Base-by-base conservation (phyloP, 805 yeast genomes). In the Metschnikowia anglica region DNA sequence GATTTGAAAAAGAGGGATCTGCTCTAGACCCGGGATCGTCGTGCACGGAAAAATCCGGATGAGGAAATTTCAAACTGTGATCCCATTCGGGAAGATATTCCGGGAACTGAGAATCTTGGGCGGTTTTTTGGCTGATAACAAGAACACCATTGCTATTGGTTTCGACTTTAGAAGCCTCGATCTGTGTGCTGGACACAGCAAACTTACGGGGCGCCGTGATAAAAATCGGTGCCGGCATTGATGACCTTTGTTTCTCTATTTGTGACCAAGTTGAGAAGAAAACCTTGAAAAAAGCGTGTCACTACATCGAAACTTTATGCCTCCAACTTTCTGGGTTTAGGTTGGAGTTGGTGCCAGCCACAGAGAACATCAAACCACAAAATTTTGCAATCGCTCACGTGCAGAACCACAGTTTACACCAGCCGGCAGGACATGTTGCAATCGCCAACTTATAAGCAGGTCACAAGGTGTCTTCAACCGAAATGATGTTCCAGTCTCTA, bases 11-110 rank as follows among this genome's bases (percentile, higher is more conserved):
- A 1, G 37, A 23, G 5, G 51, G 47, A 44, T 56, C 55, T 2
- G 60, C 70, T 10, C 57, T 39, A 3, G 47, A 26, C 1, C 66
- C 70, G 11, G 59, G 59, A 43, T 65, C 70, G 17, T 41, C 41
- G 41, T 58, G 61, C 28, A 56, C 41, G 45, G 57, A 56, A 34
- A 58, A 57, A 48, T 58, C 44, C 39, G 61, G 55, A 44, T 70
- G 62, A 10, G 60, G 58, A 31, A 47, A 58, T 45, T 62, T 62
- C 61, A 44, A 66, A 19, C 52, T 49, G 7, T 49, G 46, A 34
- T 60, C 56, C 69, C 68, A 66, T 19, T 64, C 46, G 8, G 71
- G 70, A 26, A 60, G 46, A 23, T 43, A 62, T n/a, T 59, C 62
- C 11, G 60, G 59, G 46, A 52, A 53, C 17, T 54, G 42, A 4